These are phyloP conservation scores for Saturnispora serradocipensis DNA, from an alignment of 805 yeast species.

Conservation along the genomic window DNA sequence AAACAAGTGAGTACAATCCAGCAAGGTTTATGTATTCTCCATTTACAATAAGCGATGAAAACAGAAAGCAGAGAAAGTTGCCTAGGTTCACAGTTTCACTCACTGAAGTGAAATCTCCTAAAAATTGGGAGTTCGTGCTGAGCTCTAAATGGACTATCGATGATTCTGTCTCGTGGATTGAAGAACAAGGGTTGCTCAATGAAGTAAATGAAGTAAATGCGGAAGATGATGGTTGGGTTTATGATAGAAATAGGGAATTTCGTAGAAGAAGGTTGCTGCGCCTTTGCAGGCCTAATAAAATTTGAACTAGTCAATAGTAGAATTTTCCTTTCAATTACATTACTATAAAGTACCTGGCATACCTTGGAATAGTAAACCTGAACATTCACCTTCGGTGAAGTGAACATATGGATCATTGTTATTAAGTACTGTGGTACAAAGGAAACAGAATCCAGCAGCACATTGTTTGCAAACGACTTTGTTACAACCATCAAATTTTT, in stretches of 20 bases:
- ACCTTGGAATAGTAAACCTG: slow-evolving; percentile 45
- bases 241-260: slow-evolving; percentile 40
- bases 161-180: slow-evolving; percentile 43
- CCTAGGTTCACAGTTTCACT: slow-evolving; percentile 59
- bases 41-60: slow-evolving; percentile 30
- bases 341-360: slow-evolving; percentile 16
- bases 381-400: slow-evolving; percentile 37
- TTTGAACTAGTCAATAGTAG: not conserved
- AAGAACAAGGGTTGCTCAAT: slow-evolving; percentile 32
- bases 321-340: not conserved
- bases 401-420: slow-evolving; percentile 43
- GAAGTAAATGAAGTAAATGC: slow-evolving; percentile 24
- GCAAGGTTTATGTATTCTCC: slow-evolving; percentile 45
- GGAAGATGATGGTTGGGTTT: slow-evolving; percentile 37
- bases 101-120: slow-evolving; percentile 54
- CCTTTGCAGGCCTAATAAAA: not conserved
- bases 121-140: slow-evolving; percentile 55
- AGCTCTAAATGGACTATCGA: slow-evolving; percentile 62
- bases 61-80: slow-evolving; percentile 32
- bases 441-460: slow-evolving; percentile 39
- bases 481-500: slow-evolving; percentile 55
- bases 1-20: slow-evolving; percentile 50
- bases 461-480: slow-evolving; percentile 51
- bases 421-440: slow-evolving; percentile 39
- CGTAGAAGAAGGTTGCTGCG: slow-evolving; percentile 46